A percentile compares a stretch with the other conserved stretches of the same genome.
Conservation (phyloP, 352 stramenopile species). For the Elongisporangium prolatum region DNA sequence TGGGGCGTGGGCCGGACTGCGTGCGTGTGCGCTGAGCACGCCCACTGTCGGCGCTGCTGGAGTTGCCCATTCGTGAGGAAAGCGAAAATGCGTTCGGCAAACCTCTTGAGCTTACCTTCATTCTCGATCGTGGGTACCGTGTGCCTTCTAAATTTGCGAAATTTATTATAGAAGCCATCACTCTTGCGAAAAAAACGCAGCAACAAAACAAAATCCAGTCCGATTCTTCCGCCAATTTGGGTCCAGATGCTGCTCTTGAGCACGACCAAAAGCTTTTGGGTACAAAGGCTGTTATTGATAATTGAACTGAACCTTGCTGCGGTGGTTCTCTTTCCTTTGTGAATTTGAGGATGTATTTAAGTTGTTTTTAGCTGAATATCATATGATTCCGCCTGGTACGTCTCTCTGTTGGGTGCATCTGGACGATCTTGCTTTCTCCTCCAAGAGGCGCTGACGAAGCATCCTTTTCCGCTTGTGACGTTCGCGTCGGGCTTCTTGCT, state of each 20-base stretch:
- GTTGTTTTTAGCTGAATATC: not conserved
- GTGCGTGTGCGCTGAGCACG: slow-evolving; percentile 15
- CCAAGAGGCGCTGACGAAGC: slow-evolving; percentile 21
- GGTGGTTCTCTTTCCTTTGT: not conserved
- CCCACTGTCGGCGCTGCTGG: slow-evolving; percentile 3
- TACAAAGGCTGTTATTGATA: not conserved
- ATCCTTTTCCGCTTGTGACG: slow-evolving; percentile 57
- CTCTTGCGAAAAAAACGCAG: not conserved
- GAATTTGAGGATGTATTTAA: not conserved
- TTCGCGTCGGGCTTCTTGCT: slow-evolving; percentile 48
- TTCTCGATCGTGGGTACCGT: not conserved
- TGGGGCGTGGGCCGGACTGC: slow-evolving; percentile 31
- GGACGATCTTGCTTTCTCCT: not conserved
- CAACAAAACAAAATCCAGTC: not conserved
- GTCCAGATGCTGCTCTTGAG: not conserved
- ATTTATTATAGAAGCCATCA: slow-evolving; percentile 1
- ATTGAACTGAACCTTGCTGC: not conserved
- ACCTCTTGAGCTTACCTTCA: slow-evolving; percentile 25
- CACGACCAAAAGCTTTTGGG: not conserved
- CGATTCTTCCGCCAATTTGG: not conserved
- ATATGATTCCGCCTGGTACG: not conserved
- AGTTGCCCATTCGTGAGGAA: slow-evolving; percentile 4
- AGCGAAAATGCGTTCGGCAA: not conserved
- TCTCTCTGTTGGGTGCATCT: not conserved
- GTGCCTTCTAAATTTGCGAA: slow-evolving; percentile 1